Evolutionary conservation across 2,329 filamentous ascomycete species (phyloP), one percentile per base, ranked within the genome.

Genomic region (Trichoderma sp.): DNA sequence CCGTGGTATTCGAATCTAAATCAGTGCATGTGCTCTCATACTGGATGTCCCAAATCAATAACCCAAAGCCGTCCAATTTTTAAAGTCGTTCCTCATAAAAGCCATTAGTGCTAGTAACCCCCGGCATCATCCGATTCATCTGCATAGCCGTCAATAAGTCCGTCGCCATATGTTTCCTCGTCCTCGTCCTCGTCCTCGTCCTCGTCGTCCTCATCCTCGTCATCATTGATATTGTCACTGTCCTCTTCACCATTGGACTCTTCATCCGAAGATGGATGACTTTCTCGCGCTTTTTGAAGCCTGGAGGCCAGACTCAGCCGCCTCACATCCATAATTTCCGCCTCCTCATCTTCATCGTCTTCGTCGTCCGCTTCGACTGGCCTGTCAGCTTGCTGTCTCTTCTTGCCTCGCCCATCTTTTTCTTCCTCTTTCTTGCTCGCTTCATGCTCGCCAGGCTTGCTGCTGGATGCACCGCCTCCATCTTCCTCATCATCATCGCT

Each of bases 121-220:
- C 55, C 74, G n/a, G 74, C 74, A 8, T 74, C 76, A 2, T 76
- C 76, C 1, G 76, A 75, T 37, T 80, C 79, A 2, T 75, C 77
- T 0, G 79, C 79, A 76, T 80, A 78, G 21, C 72, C 71, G 55
- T 76, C 73, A 7, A 80, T 70, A 30, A 79, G 72, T 0, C 72
- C 77, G 21, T 75, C 69, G 52, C 71, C 71, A 32, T 70, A 73
- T 1, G 73, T 74, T 5, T 73, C 73, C 0, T 73, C 71, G 0
- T 76, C 63, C 4, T 59, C 52, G 4, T 63, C 59, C 0, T 51
- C 46, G 3, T 52, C 59, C 4, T 59, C 52, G 4, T 63, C 59
- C 0, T 51, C 46, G 3, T 52, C 59, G 2, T 72, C 72, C 2
- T 72, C 72, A 0, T 72, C 71, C 0, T 71, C 74, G 0, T 71